Conservation (phyloP, 768 basidiomycete species). For the Trametes cingulata region DNA sequence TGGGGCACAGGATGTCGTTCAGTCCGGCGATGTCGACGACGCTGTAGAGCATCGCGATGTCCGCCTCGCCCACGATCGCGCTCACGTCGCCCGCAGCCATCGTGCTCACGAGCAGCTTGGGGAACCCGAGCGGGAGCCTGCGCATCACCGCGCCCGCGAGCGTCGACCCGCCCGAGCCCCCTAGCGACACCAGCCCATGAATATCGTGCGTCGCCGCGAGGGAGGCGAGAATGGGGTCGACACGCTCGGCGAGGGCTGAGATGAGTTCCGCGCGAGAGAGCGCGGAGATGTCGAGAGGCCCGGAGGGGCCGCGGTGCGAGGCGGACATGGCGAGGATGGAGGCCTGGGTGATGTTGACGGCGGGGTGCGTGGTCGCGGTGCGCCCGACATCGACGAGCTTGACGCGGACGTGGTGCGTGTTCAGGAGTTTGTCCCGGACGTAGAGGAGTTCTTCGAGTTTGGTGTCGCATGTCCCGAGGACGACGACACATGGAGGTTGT, state of each 20-base stretch:
- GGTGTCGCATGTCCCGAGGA: constrained; percentile 28
- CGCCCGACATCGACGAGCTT: constrained; percentile 24
- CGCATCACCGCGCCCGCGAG: constrained; percentile 22
- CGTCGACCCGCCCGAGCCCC: constrained; percentile 23
- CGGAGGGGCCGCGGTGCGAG: neutral
- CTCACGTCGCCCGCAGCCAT: constrained; percentile 25
- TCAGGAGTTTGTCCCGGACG: constrained; percentile 13
- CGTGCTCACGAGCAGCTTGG: constrained; percentile 27
- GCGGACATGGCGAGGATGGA: constrained; percentile 9
- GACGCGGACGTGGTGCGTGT: constrained; percentile 14
- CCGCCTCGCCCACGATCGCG: constrained; percentile 19
- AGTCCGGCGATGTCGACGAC: constrained; percentile 26
- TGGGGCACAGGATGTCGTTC: constrained; percentile 24
- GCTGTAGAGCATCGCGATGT: constrained; percentile 23
- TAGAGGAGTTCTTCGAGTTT: constrained; percentile 26
- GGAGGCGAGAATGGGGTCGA: constrained; percentile 4
- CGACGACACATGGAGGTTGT: constrained; percentile 5
- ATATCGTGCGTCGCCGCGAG: constrained; percentile 11
- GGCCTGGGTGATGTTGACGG: constrained; percentile 18
- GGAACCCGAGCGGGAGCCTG: constrained; percentile 23
- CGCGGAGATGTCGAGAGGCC: constrained; percentile 5
- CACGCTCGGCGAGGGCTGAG: constrained; percentile 12
- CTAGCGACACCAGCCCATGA: constrained; percentile 18
- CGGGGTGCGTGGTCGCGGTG: constrained; percentile 14
- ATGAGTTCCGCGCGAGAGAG: constrained; percentile 21